Percentiles rank a stretch among this genome's conserved stretches.
These are phyloP conservation scores for Arthrobotrys conoides DNA, from an alignment of 2,329 filamentous ascomycete genomes.

Conservation along the genomic window DNA sequence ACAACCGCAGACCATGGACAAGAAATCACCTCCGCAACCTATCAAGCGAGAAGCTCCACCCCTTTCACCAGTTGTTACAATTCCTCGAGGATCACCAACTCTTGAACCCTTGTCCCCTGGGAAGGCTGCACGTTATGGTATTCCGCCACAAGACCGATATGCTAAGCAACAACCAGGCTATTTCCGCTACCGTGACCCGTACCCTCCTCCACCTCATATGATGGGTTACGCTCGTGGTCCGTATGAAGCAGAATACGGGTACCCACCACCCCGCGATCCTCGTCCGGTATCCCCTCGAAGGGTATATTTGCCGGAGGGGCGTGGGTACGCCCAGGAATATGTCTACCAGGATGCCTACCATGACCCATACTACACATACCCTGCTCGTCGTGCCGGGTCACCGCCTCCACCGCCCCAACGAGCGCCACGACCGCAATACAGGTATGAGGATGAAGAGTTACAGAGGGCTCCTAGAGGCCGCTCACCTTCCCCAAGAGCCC, in stretches of 20 bases:
- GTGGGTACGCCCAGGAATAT: conserved; percentile 53
- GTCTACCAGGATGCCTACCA: conserved; percentile 56
- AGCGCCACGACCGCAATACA: conserved; percentile 26
- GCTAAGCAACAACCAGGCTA: conserved; percentile 37
- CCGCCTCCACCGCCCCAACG: conserved; percentile 18
- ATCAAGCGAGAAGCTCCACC: conserved; percentile 53
- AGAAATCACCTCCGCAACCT: conserved; percentile 36
- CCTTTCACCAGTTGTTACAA: conserved; percentile 49
- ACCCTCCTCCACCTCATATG: conserved; percentile 36
- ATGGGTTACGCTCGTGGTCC: conserved; percentile 51
- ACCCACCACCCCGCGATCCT: conserved; percentile 44
- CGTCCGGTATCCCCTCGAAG: conserved; percentile 45
- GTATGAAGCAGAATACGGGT: conserved; percentile 47
- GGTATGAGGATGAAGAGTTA: conserved; percentile 52
- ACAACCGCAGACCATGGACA: conserved; percentile 20
- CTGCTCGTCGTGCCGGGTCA: conserved; percentile 34
- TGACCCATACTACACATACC: conserved; percentile 48
- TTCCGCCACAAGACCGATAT: conserved; percentile 44
- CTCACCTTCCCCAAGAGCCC: conserved; percentile 42
- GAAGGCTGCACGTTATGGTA: conserved; percentile 40
- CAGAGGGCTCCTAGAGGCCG: conserved; percentile 39
- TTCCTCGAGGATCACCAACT: conserved; percentile 48
- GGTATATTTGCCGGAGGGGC: conserved; percentile 47
- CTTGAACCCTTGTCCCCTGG: conserved; percentile 52
- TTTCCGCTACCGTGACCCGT: conserved; percentile 52